Conservation (phyloP, 495 filamentous ascomycete species). For the Aspergillus nidulans region DNA sequence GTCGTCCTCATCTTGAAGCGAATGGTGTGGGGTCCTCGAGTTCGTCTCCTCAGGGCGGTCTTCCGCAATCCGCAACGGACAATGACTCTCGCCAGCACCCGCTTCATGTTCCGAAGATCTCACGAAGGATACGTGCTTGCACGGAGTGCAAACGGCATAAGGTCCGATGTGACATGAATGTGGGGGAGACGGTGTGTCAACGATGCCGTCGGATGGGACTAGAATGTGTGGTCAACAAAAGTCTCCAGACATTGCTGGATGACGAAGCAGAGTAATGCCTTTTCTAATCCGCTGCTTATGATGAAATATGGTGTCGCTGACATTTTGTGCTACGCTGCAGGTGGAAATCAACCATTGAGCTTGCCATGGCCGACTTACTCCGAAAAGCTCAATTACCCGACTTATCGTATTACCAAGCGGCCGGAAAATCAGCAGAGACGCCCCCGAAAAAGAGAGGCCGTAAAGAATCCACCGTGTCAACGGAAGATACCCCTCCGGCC, state of each 20-base stretch:
- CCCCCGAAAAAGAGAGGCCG: slow-evolving; percentile 34
- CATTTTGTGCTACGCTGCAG: slow-evolving; percentile 16
- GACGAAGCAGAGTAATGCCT: slow-evolving; percentile 45
- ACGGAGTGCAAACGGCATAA: slow-evolving; percentile 54
- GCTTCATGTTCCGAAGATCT: slow-evolving; percentile 48
- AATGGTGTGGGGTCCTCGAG: slow-evolving; percentile 40
- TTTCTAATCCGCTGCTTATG: slow-evolving; percentile 2
- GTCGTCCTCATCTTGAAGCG: slow-evolving; percentile 41
- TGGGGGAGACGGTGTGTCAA: slow-evolving; percentile 41
- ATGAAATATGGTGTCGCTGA: slow-evolving; percentile 5
- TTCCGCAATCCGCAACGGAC: slow-evolving; percentile 24
- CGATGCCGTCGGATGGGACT: slow-evolving; percentile 48
- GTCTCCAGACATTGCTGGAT: slow-evolving; percentile 50
- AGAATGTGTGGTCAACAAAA: slow-evolving; percentile 53
- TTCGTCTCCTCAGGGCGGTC: slow-evolving; percentile 30
- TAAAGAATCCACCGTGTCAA: slow-evolving; percentile 38
- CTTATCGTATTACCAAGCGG: slow-evolving; percentile 42
- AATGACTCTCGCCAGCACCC: slow-evolving; percentile 25
- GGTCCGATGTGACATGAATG: slow-evolving; percentile 49
- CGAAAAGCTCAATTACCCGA: slow-evolving; percentile 43
- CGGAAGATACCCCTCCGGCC: slow-evolving; percentile 25
- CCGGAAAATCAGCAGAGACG: slow-evolving; percentile 32
- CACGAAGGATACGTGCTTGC: slow-evolving; percentile 53
- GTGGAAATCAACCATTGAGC: slow-evolving; percentile 45
- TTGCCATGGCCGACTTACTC: slow-evolving; percentile 44